Evolutionary conservation across 371 early-diverging fungal genomes (phyloP).

Genomic region (Capillidium heterosporum): DNA sequence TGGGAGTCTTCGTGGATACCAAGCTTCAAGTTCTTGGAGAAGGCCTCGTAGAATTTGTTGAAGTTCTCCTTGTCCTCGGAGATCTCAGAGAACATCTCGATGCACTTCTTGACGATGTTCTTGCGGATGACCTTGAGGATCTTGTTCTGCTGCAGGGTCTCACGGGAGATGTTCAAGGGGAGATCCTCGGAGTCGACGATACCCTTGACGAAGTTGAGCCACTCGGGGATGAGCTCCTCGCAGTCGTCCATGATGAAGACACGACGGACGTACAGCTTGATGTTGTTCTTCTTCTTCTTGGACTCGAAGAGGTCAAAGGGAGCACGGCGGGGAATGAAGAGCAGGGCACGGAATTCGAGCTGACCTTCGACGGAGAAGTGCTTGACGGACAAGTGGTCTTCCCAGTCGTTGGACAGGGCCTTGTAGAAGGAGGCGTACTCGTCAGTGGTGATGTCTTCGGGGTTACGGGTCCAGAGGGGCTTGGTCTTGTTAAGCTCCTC

Average conservation of each 20-base stretch:
- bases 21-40: conserved; percentile 81
- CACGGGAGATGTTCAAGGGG: conserved; percentile 93
- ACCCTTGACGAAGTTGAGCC: conserved; percentile 71
- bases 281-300: conserved; percentile 82
- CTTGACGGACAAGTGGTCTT: conserved; percentile 80
- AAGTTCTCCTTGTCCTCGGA: conserved; percentile 83
- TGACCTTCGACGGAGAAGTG: conserved; percentile 90
- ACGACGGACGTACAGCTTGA: conserved; percentile 89
- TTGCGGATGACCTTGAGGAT: conserved; percentile 87
- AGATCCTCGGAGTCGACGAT: conserved; percentile 91
- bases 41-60: conserved; percentile 84
- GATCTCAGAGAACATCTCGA: conserved; percentile 81
- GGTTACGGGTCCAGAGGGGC: conserved; percentile 90
- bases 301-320: conserved; percentile 81
- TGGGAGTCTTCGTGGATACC: conserved; percentile 80
- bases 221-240: conserved; percentile 88
- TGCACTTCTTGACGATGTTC: conserved; percentile 81
- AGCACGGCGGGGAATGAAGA: conserved; percentile 78
- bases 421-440: conserved; percentile 91
- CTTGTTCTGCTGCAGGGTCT: conserved; percentile 89
- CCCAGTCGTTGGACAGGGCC: conserved; percentile 87
- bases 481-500: conserved; percentile 86
- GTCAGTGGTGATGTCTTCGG: conserved; percentile 72
- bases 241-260: conserved; percentile 96
- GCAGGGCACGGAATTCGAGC: conserved; percentile 80